These are phyloP conservation scores for Agaricus bisporus DNA, from an alignment of 768 basidiomycete species.

Conservation along the genomic window DNA sequence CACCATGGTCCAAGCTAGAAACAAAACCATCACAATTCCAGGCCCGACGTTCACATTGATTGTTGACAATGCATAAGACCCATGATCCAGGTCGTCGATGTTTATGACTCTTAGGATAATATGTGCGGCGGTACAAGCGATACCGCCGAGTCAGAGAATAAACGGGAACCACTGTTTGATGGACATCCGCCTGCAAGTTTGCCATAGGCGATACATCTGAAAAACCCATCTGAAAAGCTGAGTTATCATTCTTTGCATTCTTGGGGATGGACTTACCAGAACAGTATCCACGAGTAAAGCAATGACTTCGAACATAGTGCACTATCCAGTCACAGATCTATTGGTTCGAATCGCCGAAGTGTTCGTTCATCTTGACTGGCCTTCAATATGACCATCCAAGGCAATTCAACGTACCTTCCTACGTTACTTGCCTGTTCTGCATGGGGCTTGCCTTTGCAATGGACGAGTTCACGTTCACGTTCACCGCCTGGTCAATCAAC, in stretches of 20 bases:
- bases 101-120: slow-evolving; percentile 2
- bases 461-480: background rate
- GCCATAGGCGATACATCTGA: slow-evolving; percentile 11
- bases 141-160: slow-evolving; percentile 8
- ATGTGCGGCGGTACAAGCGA: slow-evolving; percentile 1
- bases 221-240: background rate
- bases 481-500: background rate
- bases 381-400: background rate
- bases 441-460: background rate
- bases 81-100: background rate
- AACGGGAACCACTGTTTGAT: slow-evolving; percentile 1
- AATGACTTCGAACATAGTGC: background rate
- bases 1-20: slow-evolving; percentile 8
- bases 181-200: background rate
- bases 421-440: background rate
- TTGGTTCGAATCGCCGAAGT: background rate
- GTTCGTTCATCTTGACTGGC: background rate
- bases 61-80: background rate
- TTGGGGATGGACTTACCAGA: background rate
- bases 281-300: background rate
- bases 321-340: background rate
- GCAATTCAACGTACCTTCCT: background rate
- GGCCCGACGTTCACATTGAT: slow-evolving; percentile 9
- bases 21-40: slow-evolving; percentile 7
- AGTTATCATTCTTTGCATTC: background rate